Base-by-base conservation (phyloP, 768 basidiomycete species). In the Suillus tomentosus region DNA sequence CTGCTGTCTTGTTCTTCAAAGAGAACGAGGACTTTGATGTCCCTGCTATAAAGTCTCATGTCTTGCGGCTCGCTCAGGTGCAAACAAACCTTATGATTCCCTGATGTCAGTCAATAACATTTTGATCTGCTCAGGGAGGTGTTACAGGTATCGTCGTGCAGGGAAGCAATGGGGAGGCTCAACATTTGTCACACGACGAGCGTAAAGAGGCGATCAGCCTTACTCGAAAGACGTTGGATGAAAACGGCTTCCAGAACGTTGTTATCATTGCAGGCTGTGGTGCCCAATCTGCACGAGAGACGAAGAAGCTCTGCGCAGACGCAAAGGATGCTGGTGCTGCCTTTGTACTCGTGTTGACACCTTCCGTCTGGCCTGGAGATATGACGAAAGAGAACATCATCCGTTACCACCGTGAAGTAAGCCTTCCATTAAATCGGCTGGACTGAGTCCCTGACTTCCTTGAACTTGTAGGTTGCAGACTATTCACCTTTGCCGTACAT, bases 191-290 rank as follows among this genome's bases (percentile, higher is more conserved):
- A 3, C 87, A 87, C 64, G 85, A 87, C 0, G 91, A 92, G 71
- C 84, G 90, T 62, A 87, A 84, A 66, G 73, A 79, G 19, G 82
- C 85, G 11, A 91, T 94, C 68, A 71, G 76, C 22, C 73, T 90
- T 47, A 90, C 91, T 1, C 83, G 92, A 27, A 74, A 86, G 61
- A 92, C 90, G 1, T 82, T 95, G 13, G 86, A 94, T 72, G 80
- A 84, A 61, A 86, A 88, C 65, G 90, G 90, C 3, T 91, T 90
- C 74, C 73, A 82, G 56, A 77, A 89, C 47, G 83, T 87, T 47
- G 75, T 89, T 15, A 82, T 95, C 50, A 86, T 95, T 64, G 94
- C 90, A 6, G 94, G 94, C 2, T 94, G 92, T 5, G 94, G 94
- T 1, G 90, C 89, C 1, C 90, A 87, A 65, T 92, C 91, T 2